Base-by-base conservation (phyloP, 1,284 basidiomycete species). In the Ganoderma multipileum region DNA sequence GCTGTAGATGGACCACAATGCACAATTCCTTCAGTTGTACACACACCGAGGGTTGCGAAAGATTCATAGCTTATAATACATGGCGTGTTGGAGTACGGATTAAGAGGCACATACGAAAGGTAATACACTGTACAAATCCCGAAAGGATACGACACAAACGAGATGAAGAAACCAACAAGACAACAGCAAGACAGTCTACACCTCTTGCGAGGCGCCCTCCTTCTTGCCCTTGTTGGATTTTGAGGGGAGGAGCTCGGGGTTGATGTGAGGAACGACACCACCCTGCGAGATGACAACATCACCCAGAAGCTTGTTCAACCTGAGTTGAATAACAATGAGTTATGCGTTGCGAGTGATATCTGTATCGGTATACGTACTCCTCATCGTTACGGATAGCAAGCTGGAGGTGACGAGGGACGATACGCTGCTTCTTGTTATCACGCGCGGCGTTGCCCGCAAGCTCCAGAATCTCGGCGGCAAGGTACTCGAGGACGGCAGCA, bases 401-500 rank as follows among this genome's bases (percentile, higher is more conserved):
- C 79, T 94, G 93, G 55, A 96, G 82, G 82, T 96, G 94, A 79
- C 94, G 89, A 68, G 94, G 95, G 36, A 93, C 90, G 77, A 96
- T 90, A 85, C 93, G 91, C 73, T 89, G 88, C 85, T 94, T 89
- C 83, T 91, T 90, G 83, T 92, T 90, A 76, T 92, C 89, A 71
- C 89, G 85, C 36, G 87, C 87, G 60, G 92, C 94, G 83, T 95
- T 95, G 68, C 95, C 95, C 63, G 95, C 94, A 65, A 96, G 85
- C 83, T 96, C 95, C 70, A 95, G 89, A 76, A 96, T 92, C 82
- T 96, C 95, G 62, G 95, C 95, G 33, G 91, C 88, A 62, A 96
- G 87, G 81, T 96, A 95, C 79, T 95, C 93, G 20, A 95, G 85
- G 50, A 94, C 92, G 63, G 92, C 93, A 66, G 95, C 93, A 71